Evolutionary conservation across 257 asterid species (phyloP).

Genomic region (Haberlea rhodopensis): DNA sequence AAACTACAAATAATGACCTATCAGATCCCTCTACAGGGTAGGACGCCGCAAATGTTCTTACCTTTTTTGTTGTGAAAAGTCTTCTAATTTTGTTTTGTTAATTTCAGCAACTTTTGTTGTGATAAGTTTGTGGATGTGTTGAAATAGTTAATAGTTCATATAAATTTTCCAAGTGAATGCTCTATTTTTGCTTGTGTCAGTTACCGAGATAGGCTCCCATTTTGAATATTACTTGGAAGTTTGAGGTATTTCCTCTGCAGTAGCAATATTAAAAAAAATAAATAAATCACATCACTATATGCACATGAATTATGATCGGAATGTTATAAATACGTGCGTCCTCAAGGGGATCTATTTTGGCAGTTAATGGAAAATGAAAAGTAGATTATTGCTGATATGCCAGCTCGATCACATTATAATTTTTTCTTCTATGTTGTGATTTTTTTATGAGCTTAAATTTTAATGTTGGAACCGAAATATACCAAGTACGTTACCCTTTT

Average conservation of each 20-base stretch:
- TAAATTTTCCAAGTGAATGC: neutral
- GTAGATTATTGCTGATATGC: neutral
- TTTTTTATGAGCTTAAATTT: neutral
- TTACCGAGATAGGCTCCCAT: neutral
- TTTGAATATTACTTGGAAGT: too few relatives aligned
- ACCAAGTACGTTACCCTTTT: neutral
- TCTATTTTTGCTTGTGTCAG: neutral
- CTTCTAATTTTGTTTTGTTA: slow-evolving; percentile 17
- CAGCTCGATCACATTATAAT: neutral
- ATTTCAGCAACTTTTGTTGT: neutral
- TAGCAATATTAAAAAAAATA: neutral
- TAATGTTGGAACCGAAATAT: slow-evolving; percentile 13
- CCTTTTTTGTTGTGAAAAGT: slow-evolving; percentile 8
- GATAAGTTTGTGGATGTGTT: neutral
- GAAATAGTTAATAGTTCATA: neutral
- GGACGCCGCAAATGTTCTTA: slow-evolving; percentile 19
- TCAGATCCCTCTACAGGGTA: slow-evolving; percentile 54
- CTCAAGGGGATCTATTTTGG: neutral
- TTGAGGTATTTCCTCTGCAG: too few relatives aligned
- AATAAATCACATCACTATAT: neutral
- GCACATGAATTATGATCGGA: slow-evolving; percentile 7
- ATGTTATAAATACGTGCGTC: slow-evolving; percentile 13
- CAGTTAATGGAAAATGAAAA: slow-evolving; percentile 3
- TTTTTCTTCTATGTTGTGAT: too few relatives aligned
- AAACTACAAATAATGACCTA: slow-evolving; percentile 25